A percentile compares a stretch with the other conserved stretches of the same genome.
Evolutionary conservation across 2,329 filamentous ascomycete species (phyloP).

Genomic region (Cordyceps cicadae): DNA sequence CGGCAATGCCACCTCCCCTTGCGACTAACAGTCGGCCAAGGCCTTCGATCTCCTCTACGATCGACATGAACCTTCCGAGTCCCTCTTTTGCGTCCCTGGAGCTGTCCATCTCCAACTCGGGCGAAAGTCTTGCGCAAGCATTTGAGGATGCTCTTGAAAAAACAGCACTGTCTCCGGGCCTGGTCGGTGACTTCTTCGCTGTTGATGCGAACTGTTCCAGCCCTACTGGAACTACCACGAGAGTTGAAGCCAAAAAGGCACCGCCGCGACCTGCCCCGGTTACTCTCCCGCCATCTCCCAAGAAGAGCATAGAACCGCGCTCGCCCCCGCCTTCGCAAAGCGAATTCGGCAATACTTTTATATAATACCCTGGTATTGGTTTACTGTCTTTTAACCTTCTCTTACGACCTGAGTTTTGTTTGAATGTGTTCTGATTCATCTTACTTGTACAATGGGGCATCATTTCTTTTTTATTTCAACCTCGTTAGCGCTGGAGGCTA

Average conservation of each 20-base stretch:
- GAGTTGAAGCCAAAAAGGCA: conserved; percentile 25
- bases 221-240: conserved; percentile 13
- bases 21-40: conserved; percentile 17
- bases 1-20: conserved; percentile 29
- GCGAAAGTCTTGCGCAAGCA: conserved; percentile 23
- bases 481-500: not conserved
- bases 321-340: not conserved
- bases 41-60: conserved; percentile 20
- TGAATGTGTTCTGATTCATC: not conserved
- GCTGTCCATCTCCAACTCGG: conserved; percentile 25
- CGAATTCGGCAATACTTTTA: not conserved
- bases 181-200: conserved; percentile 15
- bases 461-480: not conserved
- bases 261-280: conserved; percentile 25
- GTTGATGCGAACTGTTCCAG: conserved; percentile 7
- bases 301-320: not conserved
- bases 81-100: conserved; percentile 29
- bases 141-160: conserved; percentile 20
- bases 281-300: conserved; percentile 20
- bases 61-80: conserved; percentile 26
- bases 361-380: not conserved
- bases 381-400: not conserved
- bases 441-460: not conserved
- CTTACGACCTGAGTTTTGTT: not conserved
- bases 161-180: not conserved